Conservation (phyloP, 2,329 filamentous ascomycete genomes). For the Ceratocystis ficicola region DNA sequence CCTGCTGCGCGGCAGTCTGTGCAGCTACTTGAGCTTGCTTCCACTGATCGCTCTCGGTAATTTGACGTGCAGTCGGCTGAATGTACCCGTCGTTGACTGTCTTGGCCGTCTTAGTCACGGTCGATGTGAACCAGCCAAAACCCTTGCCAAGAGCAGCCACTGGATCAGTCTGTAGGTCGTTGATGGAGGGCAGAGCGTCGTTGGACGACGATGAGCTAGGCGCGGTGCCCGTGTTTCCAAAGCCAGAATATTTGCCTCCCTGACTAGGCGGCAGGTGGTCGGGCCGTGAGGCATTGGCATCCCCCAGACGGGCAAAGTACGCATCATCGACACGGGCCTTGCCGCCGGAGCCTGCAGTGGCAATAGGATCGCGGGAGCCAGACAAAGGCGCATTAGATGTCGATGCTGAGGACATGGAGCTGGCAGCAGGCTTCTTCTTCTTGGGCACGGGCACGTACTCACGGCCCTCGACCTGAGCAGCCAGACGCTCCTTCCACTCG, state of each 20-base stretch:
- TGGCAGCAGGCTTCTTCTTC: constrained; percentile 34
- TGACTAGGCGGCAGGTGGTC: constrained; percentile 71
- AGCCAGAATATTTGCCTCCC: constrained; percentile 84
- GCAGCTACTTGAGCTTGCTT: constrained; percentile 39
- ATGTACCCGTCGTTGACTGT: constrained; percentile 84
- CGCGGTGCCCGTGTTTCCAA: constrained; percentile 75
- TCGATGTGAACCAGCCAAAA: constrained; percentile 85
- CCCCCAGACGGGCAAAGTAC: constrained; percentile 78
- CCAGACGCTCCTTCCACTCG: constrained; percentile 85
- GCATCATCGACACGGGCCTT: constrained; percentile 63
- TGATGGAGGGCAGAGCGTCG: constrained; percentile 50
- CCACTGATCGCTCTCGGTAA: constrained; percentile 69
- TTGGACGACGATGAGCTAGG: constrained; percentile 37
- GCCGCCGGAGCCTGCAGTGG: constrained; percentile 26
- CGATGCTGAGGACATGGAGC: constrained; percentile 28
- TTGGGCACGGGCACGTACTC: constrained; percentile 71
- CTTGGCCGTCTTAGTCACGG: constrained; percentile 82
- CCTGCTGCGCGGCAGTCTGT: constrained; percentile 50
- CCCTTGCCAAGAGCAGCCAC: constrained; percentile 79
- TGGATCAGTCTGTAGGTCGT: constrained; percentile 85
- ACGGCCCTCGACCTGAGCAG: constrained; percentile 73
- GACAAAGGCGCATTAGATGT: constrained; percentile 26
- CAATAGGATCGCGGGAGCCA: constrained; percentile 20
- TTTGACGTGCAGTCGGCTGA: constrained; percentile 69
- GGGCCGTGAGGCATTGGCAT: constrained; percentile 65